Conservation (phyloP, 805 yeast species). For the Saccharomycopsis fodiens region DNA sequence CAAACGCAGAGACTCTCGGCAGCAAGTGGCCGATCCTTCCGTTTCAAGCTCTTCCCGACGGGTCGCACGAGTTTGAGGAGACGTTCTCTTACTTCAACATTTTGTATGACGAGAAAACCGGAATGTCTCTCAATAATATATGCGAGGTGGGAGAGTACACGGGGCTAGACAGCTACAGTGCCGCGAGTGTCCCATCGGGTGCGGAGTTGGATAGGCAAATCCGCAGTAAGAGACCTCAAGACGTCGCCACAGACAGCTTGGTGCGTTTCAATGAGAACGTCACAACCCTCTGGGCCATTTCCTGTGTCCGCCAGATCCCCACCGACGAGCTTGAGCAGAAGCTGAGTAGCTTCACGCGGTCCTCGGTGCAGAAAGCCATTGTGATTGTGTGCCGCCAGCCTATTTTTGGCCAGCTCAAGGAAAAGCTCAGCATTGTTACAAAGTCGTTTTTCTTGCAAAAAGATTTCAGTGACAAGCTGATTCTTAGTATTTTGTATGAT, state of each 20-base stretch:
- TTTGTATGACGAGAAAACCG: conserved; percentile 51
- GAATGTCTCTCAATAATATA: conserved; percentile 36
- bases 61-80: conserved; percentile 89
- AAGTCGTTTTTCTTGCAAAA: conserved; percentile 77
- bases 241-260: conserved; percentile 5
- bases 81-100: conserved; percentile 87
- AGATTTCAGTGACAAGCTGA: conserved; percentile 60
- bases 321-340: conserved; percentile 49
- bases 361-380: conserved; percentile 85
- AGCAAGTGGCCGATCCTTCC: conserved; percentile 79
- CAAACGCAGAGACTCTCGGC: conserved; percentile 25
- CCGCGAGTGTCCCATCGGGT: conserved; percentile 34
- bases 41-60: conserved; percentile 94
- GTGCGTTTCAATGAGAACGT: conserved; percentile 26
- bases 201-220: conserved; percentile 24
- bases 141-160: conserved; percentile 22
- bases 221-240: conserved; percentile 1
- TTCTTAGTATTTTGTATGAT: conserved; percentile 63
- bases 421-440: conserved; percentile 84
- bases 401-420: conserved; percentile 79
- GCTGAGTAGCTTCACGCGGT: conserved; percentile 65
- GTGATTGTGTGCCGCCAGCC: conserved; percentile 86
- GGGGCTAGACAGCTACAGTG: conserved; percentile 23
- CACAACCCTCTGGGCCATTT: conserved; percentile 85
- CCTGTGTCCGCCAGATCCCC: conserved; percentile 81